phyloP scores from a whole-genome alignment of 2,329 filamentous ascomycete species.

The Diaporthe citriasiana region DNA sequence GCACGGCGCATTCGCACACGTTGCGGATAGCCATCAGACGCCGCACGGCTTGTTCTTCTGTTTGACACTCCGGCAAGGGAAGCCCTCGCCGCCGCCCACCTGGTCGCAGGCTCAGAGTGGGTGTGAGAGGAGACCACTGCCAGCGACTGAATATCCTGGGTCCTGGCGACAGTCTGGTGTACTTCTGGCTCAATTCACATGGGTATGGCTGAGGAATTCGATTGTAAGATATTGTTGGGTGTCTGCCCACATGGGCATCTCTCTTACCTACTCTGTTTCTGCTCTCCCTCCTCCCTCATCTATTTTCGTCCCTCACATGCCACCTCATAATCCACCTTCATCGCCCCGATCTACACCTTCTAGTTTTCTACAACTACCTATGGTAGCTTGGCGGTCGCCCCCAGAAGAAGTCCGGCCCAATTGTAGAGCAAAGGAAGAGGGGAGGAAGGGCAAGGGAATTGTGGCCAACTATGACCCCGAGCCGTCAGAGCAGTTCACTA shows the following conservation, averaged over 20 bases:
- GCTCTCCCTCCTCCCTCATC: not conserved
- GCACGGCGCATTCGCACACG: too few species aligned
- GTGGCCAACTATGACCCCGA: not conserved
- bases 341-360: not conserved
- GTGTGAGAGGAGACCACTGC: not conserved
- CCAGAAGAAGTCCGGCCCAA: too few species aligned
- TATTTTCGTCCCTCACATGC: too few species aligned
- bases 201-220: too few species aligned
- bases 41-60: not conserved
- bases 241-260: not conserved
- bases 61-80: not conserved
- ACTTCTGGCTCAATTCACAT: not conserved
- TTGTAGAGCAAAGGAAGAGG: not conserved
- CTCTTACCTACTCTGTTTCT: too few species aligned
- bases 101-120: not conserved
- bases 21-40: not conserved
- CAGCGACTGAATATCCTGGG: not conserved
- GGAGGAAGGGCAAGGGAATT: too few species aligned
- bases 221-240: not conserved
- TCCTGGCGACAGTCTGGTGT: not conserved
- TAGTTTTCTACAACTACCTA: not conserved
- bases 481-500: too few species aligned
- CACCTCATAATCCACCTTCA: not conserved
- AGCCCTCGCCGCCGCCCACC: too few species aligned
- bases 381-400: not conserved